phyloP scores from a whole-genome alignment of 2,329 filamentous ascomycete species.

The Penicillium oxalicum region DNA sequence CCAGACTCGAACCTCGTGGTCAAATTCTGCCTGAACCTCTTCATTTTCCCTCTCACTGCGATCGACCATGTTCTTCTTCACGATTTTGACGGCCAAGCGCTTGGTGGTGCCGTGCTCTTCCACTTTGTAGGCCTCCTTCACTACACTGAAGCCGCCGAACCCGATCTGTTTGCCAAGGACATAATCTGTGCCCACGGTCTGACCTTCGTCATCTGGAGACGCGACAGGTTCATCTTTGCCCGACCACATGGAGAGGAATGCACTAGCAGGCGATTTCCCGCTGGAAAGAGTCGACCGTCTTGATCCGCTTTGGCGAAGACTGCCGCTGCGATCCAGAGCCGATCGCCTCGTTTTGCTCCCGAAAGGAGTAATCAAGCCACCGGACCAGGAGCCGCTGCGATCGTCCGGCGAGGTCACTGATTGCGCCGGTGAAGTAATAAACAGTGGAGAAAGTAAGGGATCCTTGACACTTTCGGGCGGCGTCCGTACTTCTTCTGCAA shows the following conservation, averaged over 20 bases:
- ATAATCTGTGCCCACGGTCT: slow-evolving; percentile 61
- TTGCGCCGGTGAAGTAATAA: slow-evolving; percentile 33
- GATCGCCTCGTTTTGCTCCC: slow-evolving; percentile 34
- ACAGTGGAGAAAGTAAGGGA: slow-evolving; percentile 34
- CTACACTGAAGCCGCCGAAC: slow-evolving; percentile 59
- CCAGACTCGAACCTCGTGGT: slow-evolving; percentile 64
- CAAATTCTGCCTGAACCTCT: slow-evolving; percentile 59
- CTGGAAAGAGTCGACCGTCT: slow-evolving; percentile 46
- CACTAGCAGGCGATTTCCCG: slow-evolving; percentile 54
- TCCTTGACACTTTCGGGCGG: slow-evolving; percentile 35
- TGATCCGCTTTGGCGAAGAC: slow-evolving; percentile 36
- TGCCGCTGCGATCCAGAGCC: slow-evolving; percentile 29
- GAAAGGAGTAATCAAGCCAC: slow-evolving; percentile 24
- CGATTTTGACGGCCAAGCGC: slow-evolving; percentile 58
- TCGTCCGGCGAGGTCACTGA: slow-evolving; percentile 37
- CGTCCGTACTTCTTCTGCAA: slow-evolving; percentile 37
- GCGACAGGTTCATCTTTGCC: slow-evolving; percentile 35
- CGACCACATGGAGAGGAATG: slow-evolving; percentile 52
- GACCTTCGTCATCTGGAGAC: slow-evolving; percentile 61
- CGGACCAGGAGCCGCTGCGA: slow-evolving; percentile 38
- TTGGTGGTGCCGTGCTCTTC: slow-evolving; percentile 51
- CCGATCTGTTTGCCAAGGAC: slow-evolving; percentile 62
- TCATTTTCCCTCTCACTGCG: slow-evolving; percentile 58
- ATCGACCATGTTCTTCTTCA: slow-evolving; percentile 53
- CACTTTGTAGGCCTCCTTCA: slow-evolving; percentile 62